Evolutionary conservation across 805 yeast genomes (phyloP), one percentile per base, ranked within the genome.

Genomic region (Hanseniaspora singularis): DNA sequence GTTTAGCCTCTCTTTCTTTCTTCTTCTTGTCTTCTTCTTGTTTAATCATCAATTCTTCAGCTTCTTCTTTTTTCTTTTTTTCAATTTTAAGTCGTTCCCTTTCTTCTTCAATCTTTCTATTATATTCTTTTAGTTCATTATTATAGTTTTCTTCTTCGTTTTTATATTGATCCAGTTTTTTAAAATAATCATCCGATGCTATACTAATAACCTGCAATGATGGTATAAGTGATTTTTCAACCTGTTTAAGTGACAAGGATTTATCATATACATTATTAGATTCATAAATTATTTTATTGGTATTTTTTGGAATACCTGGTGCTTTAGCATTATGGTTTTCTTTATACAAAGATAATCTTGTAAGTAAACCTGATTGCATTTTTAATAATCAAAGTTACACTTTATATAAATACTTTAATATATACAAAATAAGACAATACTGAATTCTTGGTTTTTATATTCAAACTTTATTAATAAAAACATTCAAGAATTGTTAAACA

Each of bases 1-100:
- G 54, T 51, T 26, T 58, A 59, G 26, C 54, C 57, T 46, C 57
- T 53, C 28, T 66, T 56, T 11, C 51, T 43, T 22, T 56, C 55
- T 38, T 49, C 52, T 51, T 55, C 22, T 51, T 52, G 33, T 56
- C 51, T 15, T 51, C 54, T 33, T 54, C 56, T 26, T 53, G 53
- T 33, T 49, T 53, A 18, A 44, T 33, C 30, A 40, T 49, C 30
- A 49, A 49, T 24, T 38, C 45, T 44, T 51, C 51, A 33, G 40
- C 49, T 3, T 52, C 51, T 7, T 49, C 43, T 42, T 50, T 49
- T 40, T 38, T 45, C 31, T 50, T 52, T 19, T 32, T 49, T 22
- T 52, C 54, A 34, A 54, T 57, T 33, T 51, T 54, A 44, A 56
- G 51, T 14, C 50, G 51, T 37, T 54, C 52, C 26, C 38, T 45